Evolutionary conservation across 345 rosid species (phyloP), one percentile per base, ranked within the genome.

Genomic region (Syzygium aromaticum): DNA sequence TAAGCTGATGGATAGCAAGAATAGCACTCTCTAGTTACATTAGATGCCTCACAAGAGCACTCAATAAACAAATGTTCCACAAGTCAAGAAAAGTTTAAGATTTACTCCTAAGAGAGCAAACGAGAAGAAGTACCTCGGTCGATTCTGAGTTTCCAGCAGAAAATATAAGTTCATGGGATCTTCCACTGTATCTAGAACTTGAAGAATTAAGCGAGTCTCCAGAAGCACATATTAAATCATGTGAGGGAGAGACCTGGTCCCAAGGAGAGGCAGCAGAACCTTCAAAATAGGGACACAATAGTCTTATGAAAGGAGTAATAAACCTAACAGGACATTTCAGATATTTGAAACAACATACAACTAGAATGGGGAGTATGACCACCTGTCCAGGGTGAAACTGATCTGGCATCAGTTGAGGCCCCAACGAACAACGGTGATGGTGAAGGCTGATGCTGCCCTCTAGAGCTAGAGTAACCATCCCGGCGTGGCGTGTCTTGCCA

Each of bases 241-340:
- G 99, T 53, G 98, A 96, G 84, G 99, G 99, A 89, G 98, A 95
- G 82, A 94, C 90, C 43, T 92, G 92, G 89, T 98, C 99, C 99
- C 99, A 98, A 52, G 99, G 98, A 89, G 99, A 97, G 82, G 94
- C 95, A 85, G 93, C 87, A 87, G 93, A 86, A 89, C 90, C 98
- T 93, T 90, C 52, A 88, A 84, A 84, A 52, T 54, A 73, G 59
- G 52, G 12, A 53, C 51, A 51, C 33, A 54, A 43, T 43, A 43
- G 46, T 43, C 16, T 57, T 40, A 15, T 17, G 38, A 86, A 17
- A 52, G 13, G 14, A 84, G 33, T 84, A 84, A 33, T 84, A 23
- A 11, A 56, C 51, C 40, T 27, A 15, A 53, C 17, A 82, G 63
- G 51, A n/a, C 84, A 84, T 17, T 43, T 9, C 23, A 52, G 22